These are phyloP conservation scores for Cadophora sp. DNA, from an alignment of 2,329 filamentous ascomycete species.

Conservation along the genomic window DNA sequence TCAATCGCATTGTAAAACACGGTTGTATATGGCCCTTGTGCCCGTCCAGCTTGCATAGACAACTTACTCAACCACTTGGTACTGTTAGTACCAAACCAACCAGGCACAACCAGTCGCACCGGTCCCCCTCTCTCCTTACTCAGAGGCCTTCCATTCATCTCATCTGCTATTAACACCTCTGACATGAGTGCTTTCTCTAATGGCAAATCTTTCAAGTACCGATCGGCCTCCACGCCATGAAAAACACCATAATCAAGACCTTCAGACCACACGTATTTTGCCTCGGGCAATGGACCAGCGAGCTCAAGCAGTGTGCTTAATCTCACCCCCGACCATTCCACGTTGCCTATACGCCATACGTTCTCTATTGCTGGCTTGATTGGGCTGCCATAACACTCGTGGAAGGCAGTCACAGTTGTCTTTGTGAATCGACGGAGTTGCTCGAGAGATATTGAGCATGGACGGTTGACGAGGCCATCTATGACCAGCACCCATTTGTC, in stretches of 20 bases:
- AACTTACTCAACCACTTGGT: not conserved
- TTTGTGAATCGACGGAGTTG: not conserved
- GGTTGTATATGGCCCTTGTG: slow-evolving; percentile 2
- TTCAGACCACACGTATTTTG: not conserved
- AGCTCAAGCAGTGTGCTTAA: not conserved
- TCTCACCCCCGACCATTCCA: not conserved
- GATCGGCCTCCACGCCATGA: not conserved
- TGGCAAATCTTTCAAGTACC: not conserved
- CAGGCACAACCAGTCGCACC: not conserved
- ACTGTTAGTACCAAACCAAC: not conserved
- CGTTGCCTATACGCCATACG: not conserved
- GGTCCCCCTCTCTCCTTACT: not conserved
- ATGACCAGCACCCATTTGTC: not conserved
- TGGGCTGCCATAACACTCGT: not conserved
- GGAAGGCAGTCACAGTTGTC: not conserved
- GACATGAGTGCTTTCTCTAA: not conserved
- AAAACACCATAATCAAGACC: not conserved
- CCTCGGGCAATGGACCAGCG: not conserved
- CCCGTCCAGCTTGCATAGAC: not conserved
- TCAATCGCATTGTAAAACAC: not conserved
- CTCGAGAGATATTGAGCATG: not conserved
- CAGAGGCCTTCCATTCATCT: not conserved
- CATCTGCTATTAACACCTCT: not conserved
- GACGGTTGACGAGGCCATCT: not conserved
- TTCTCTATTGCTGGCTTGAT: not conserved